These are phyloP conservation scores for Fagus sylvatica DNA, from an alignment of 306 rosid species.

Conservation along the genomic window DNA sequence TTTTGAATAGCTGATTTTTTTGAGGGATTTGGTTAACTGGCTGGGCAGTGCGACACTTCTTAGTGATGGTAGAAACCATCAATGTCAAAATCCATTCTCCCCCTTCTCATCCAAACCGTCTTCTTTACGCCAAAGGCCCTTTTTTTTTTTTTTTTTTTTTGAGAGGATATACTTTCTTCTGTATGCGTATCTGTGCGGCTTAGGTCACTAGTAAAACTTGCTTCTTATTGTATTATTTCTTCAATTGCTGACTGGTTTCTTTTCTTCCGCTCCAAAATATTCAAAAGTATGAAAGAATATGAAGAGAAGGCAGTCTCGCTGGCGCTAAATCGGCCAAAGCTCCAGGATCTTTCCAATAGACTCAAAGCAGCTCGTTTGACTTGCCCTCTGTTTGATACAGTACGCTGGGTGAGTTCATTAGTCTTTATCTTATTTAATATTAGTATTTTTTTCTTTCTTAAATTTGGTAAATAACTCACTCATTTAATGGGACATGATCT, in stretches of 20 bases:
- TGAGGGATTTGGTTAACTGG: not conserved
- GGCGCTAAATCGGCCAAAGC: constrained; percentile 79
- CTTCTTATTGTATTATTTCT: not conserved
- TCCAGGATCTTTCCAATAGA: constrained; percentile 67
- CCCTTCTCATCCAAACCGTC: too few species aligned
- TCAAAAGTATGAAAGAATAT: constrained; percentile 76
- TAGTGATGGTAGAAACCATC: not conserved
- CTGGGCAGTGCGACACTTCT: not conserved
- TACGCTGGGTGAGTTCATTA: constrained; percentile 73
- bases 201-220: not conserved
- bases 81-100: not conserved
- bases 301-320: constrained; percentile 90
- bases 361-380: constrained; percentile 80
- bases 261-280: constrained; percentile 2
- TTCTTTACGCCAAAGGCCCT: not conserved
- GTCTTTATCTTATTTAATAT: not conserved
- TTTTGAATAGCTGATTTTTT: not conserved
- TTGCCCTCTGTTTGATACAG: constrained; percentile 92
- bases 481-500: constrained; percentile 14
- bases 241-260: not conserved
- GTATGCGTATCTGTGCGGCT: not conserved
- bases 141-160: too few species aligned
- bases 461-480: not conserved
- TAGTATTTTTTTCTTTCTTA: not conserved
- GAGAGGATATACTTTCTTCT: not conserved